phyloP scores from a whole-genome alignment of 208 protist species.

The Phytomonas sp. region DNA sequence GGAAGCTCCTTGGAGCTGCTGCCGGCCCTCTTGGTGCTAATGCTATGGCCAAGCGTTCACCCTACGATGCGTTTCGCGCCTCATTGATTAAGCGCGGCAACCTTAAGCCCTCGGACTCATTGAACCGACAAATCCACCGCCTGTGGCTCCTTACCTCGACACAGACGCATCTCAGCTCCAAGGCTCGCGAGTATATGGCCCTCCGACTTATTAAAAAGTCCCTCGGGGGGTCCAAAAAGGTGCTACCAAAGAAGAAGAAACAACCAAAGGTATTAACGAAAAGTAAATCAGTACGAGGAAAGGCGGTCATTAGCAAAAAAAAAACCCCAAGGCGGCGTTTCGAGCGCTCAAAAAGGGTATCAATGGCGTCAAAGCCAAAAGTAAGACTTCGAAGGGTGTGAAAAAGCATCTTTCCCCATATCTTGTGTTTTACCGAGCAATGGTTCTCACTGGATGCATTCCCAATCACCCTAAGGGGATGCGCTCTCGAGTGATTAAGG shows the following conservation, averaged over 20 bases:
- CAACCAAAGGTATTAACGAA: neutral
- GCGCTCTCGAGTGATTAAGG: slow-evolving; percentile 28
- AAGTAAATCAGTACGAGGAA: neutral
- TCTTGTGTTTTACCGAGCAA: slow-evolving; percentile 30
- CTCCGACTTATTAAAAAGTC: slow-evolving; percentile 5
- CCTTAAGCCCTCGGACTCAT: neutral
- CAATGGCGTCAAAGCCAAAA: neutral
- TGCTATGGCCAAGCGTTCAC: neutral
- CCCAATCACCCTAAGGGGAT: slow-evolving; percentile 21
- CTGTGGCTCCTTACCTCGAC: neutral
- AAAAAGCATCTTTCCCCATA: slow-evolving; percentile 12
- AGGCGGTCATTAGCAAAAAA: neutral
- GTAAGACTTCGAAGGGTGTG: neutral
- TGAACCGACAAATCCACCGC: neutral
- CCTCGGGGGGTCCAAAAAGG: neutral
- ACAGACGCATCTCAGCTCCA: neutral
- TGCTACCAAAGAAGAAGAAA: slow-evolving; percentile 5
- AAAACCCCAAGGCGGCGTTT: neutral
- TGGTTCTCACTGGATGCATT: slow-evolving; percentile 32
- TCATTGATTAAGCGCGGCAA: neutral
- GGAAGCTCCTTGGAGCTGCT: neutral
- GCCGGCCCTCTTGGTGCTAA: neutral
- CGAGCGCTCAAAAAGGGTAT: neutral
- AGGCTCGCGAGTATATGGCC: neutral
- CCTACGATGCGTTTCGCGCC: neutral